phyloP scores from a whole-genome alignment of 164 flowering plant species.

The Stephania japonica region DNA sequence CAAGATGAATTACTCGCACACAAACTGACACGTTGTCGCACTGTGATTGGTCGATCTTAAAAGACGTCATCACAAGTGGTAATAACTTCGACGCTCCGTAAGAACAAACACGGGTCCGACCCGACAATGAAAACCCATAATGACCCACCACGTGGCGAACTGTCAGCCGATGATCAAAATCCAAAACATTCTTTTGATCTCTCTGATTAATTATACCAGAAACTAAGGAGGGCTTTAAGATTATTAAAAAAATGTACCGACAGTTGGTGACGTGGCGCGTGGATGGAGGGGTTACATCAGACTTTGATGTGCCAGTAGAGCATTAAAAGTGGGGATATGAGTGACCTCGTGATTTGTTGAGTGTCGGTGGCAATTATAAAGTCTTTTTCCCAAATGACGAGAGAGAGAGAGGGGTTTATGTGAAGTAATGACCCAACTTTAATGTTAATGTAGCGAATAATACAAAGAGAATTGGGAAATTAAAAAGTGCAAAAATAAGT shows the following conservation, averaged over 20 bases:
- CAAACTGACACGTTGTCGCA: background rate
- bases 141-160: background rate
- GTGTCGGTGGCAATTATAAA: background rate
- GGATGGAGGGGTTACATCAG: background rate
- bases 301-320: background rate
- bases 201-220: too few species aligned
- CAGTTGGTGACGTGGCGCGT: background rate
- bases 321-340: background rate
- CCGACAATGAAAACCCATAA: background rate
- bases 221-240: too few species aligned
- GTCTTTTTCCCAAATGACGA: too few species aligned
- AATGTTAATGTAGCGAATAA: background rate
- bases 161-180: background rate
- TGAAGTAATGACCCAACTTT: background rate
- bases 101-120: background rate
- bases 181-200: too few species aligned
- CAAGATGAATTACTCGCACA: background rate
- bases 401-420: background rate
- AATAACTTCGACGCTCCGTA: background rate
- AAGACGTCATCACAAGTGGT: background rate
- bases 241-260: background rate
- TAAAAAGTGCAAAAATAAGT: background rate
- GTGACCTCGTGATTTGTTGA: background rate
- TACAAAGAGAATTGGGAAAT: background rate
- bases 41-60: background rate